These are phyloP conservation scores for Termitomyces bulborhizus DNA, from an alignment of 768 basidiomycete species.

Conservation along the genomic window DNA sequence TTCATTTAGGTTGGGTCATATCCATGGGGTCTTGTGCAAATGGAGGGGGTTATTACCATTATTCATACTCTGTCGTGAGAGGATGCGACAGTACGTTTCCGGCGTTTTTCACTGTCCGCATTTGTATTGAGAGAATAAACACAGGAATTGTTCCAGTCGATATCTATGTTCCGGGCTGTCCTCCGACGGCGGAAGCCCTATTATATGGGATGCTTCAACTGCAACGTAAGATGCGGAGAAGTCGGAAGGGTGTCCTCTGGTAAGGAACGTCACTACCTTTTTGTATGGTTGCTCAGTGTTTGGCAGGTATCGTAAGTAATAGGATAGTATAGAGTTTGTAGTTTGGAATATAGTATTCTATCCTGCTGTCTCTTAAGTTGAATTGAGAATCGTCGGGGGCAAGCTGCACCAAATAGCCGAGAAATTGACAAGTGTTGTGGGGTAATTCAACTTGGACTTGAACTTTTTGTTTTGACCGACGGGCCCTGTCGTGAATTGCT, in stretches of 20 bases:
- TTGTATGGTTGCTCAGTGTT: constrained; percentile 1
- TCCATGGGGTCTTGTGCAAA: constrained; percentile 99
- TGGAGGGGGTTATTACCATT: constrained; percentile 96
- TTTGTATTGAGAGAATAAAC: neutral
- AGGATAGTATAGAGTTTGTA: neutral
- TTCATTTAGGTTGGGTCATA: constrained; percentile 82
- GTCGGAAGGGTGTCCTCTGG: constrained; percentile 85
- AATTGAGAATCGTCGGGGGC: neutral
- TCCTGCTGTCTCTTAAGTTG: no score
- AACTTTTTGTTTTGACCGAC: neutral
- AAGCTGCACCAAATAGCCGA: constrained; percentile 12
- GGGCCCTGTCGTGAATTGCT: neutral
- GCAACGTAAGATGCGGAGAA: constrained; percentile 92
- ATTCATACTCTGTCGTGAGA: constrained; percentile 97
- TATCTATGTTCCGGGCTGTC: constrained; percentile 96
- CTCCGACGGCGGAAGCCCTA: constrained; percentile 93
- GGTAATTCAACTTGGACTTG: neutral
- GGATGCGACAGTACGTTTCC: constrained; percentile 83
- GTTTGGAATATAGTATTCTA: constrained; percentile 5
- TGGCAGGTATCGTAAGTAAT: constrained; percentile 53
- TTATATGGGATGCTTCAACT: constrained; percentile 96
- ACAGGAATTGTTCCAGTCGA: constrained; percentile 95
- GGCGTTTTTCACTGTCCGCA: neutral
- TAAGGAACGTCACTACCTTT: constrained; percentile 25
- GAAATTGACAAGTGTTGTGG: constrained; percentile 13